Conservation (phyloP, 805 yeast genomes). For the Zygotorulaspora danielsina region DNA sequence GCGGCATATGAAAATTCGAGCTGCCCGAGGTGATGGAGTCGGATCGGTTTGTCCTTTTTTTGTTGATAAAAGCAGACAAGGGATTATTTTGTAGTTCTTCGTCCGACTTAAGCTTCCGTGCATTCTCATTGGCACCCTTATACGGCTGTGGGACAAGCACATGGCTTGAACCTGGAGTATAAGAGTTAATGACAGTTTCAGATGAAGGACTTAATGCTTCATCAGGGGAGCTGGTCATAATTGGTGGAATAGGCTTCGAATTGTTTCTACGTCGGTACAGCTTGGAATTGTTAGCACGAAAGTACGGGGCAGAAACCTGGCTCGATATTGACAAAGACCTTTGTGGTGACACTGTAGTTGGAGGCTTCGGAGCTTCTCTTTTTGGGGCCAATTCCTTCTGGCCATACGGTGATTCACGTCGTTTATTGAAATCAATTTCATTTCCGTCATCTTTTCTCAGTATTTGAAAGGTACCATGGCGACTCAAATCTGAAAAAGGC, state of each 20-base stretch:
- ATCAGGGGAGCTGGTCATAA: slow-evolving; percentile 4
- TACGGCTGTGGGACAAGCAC: slow-evolving; percentile 43
- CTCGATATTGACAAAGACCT: slow-evolving; percentile 16
- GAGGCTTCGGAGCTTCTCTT: slow-evolving; percentile 71
- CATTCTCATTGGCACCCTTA: slow-evolving; percentile 27
- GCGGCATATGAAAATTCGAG: slow-evolving; percentile 24
- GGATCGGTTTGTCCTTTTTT: slow-evolving; percentile 22
- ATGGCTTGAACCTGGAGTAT: slow-evolving; percentile 43
- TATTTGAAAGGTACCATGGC: slow-evolving; percentile 54
- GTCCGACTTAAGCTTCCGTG: slow-evolving; percentile 12
- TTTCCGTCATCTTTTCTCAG: slow-evolving; percentile 57
- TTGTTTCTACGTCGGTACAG: slow-evolving; percentile 11
- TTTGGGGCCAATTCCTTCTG: slow-evolving; percentile 58
- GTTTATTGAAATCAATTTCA: slow-evolving; percentile 78
- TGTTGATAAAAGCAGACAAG: slow-evolving; percentile 13
- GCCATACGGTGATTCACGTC: slow-evolving; percentile 70
- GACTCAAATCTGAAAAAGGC: slow-evolving; percentile 16
- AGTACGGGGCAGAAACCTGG: slow-evolving; percentile 13
- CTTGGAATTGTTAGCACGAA: slow-evolving; percentile 19
- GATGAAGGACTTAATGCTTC: slow-evolving; percentile 15
- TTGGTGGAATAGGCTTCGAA: slow-evolving; percentile 24
- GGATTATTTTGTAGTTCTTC: slow-evolving; percentile 14
- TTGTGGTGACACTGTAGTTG: slow-evolving; percentile 34
- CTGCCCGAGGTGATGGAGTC: slow-evolving; percentile 20
- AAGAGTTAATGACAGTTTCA: slow-evolving; percentile 34